Evolutionary conservation across 495 filamentous ascomycete species (phyloP), one percentile per base, ranked within the genome.

Genomic region (Talaromyces ruber): DNA sequence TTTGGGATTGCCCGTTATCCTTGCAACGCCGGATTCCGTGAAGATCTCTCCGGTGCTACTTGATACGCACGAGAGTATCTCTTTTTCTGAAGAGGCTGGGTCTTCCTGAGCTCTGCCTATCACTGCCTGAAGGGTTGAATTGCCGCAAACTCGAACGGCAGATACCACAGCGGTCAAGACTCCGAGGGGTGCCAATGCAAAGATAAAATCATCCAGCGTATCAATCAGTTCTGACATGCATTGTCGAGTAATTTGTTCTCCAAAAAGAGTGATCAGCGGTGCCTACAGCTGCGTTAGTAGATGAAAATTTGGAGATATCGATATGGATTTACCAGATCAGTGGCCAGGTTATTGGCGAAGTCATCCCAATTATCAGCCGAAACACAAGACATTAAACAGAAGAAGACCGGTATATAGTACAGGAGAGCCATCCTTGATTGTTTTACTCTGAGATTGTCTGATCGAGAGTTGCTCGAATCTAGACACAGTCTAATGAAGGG

Each of bases 161-260:
- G 72, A 75, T 6, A 84, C 80, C 0, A 84, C 74, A 2, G 77
- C 76, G 0, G 83, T 85, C 39, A 85, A 67, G 18, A 85, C 78
- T 6, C 83, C 83, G 5, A 84, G 69, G 2, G 83, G 82, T 0
- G 74, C 77, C 47, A 84, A 73, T 0, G 82, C 78, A 47, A 85
- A 80, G 7, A 85, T 81, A 14, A 85, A 62, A 61, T 81, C 77
- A 55, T 86, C 84, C 0, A 80, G 62, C 52, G 72, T 66, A 26
- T 68, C 74, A 25, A 75, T 76, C 0, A 78, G 76, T 60, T 84
- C 78, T 60, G 80, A 83, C 52, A 86, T 76, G 60, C 81, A 86
- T 68, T 87, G 84, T 64, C 76, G 82, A 0, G 83, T 80, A 28
- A 86, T 72, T 45, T 76, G 70, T 51, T 85, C 83, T 1, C 84